Conservation (phyloP, 805 yeast genomes). For the Metschnikowia continentalis region DNA sequence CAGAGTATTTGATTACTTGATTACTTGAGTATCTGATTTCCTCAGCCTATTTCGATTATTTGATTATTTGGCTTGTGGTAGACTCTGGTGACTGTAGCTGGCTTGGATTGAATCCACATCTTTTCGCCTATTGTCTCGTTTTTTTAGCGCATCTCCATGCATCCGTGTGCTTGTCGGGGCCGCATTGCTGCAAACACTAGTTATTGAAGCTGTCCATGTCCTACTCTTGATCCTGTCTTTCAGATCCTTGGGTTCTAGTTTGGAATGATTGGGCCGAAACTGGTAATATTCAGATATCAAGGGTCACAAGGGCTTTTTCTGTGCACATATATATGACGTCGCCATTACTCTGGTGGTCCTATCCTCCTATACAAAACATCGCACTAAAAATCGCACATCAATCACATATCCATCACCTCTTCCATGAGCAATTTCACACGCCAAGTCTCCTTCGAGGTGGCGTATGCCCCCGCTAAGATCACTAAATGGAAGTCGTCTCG, state of each 20-base stretch:
- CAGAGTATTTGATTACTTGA: no score
- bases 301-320: not conserved
- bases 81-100: no score
- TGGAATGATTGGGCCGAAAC: no score
- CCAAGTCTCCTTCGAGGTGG: slow-evolving; percentile 52
- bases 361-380: not conserved
- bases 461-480: slow-evolving; percentile 68
- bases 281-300: not conserved
- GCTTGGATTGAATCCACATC: no score
- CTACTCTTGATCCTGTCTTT: no score
- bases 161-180: not conserved
- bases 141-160: no score
- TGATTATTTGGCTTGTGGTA: no score
- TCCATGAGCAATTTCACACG: slow-evolving; percentile 22
- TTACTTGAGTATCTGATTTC: no score
- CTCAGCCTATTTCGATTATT: no score
- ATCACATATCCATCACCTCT: not conserved
- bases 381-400: not conserved
- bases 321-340: not conserved
- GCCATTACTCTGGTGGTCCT: no score
- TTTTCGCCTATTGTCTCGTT: no score
- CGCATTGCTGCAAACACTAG: not conserved
- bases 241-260: no score
- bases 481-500: slow-evolving; percentile 74
- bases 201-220: not conserved